Conservation (phyloP, 768 basidiomycete genomes). For the Kwoniella newhampshirensis region DNA sequence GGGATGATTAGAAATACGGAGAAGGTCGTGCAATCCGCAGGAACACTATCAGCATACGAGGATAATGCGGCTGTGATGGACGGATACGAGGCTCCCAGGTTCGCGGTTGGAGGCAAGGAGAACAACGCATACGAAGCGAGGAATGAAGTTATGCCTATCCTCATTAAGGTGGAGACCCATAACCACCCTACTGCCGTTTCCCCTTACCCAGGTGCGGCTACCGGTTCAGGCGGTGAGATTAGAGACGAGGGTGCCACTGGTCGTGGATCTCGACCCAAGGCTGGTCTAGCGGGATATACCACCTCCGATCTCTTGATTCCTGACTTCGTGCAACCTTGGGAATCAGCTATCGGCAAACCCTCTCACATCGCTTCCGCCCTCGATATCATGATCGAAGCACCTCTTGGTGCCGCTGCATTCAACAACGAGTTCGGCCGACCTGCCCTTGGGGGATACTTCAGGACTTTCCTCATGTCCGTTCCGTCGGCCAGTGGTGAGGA, state of each 20-base stretch:
- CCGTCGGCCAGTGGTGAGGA: constrained; percentile 59
- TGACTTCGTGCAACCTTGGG: constrained; percentile 90
- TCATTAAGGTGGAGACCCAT: constrained; percentile 98
- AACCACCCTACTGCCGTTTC: constrained; percentile 99
- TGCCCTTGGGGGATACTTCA: constrained; percentile 87
- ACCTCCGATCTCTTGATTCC: constrained; percentile 92
- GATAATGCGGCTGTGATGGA: constrained; percentile 95
- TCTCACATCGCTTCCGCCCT: constrained; percentile 85
- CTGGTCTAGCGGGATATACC: constrained; percentile 87
- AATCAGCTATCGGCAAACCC: constrained; percentile 87
- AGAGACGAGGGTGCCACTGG: constrained; percentile 97
- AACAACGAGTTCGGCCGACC: constrained; percentile 99
- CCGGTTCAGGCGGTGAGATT: constrained; percentile 97
- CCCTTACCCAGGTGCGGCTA: constrained; percentile 96
- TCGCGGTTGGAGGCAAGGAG: constrained; percentile 58
- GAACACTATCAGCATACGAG: constrained; percentile 94
- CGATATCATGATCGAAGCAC: constrained; percentile 96
- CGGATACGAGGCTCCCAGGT: constrained; percentile 72
- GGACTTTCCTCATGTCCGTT: constrained; percentile 83
- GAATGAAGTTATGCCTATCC: constrained; percentile 75
- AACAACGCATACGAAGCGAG: constrained; percentile 60
- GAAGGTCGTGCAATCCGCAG: constrained; percentile 62
- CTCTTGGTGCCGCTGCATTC: constrained; percentile 90
- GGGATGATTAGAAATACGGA: constrained; percentile 98
- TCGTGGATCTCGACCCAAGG: constrained; percentile 91